These are phyloP conservation scores for Schwanniomyces vanrijiae DNA, from an alignment of 805 yeast species.

Conservation along the genomic window DNA sequence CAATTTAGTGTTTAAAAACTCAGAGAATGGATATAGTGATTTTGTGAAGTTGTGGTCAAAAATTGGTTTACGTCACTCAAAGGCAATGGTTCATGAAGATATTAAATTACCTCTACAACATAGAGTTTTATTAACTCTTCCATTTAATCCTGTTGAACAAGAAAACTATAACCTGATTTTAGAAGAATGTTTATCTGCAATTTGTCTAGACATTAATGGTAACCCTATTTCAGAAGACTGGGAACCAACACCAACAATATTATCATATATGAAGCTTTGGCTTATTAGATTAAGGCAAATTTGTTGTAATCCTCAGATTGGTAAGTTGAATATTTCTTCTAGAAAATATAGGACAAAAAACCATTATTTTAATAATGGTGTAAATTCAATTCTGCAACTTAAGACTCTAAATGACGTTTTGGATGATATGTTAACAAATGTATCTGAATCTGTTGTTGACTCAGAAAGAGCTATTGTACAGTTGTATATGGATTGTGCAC, in stretches of 20 bases:
- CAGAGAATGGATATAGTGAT: slow-evolving; percentile 18
- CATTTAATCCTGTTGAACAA: slow-evolving; percentile 81
- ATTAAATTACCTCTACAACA: slow-evolving; percentile 77
- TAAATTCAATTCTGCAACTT: slow-evolving; percentile 26
- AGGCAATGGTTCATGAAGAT: slow-evolving; percentile 76
- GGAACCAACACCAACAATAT: slow-evolving; percentile 44
- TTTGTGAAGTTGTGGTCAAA: slow-evolving; percentile 49
- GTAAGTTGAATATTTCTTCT: slow-evolving; percentile 25
- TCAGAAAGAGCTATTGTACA: slow-evolving; percentile 50
- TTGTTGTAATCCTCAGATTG: slow-evolving; percentile 76
- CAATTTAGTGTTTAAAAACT: slow-evolving; percentile 12
- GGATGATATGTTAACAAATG: slow-evolving; percentile 58
- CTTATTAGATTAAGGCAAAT: slow-evolving; percentile 67
- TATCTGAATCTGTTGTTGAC: slow-evolving; percentile 47
- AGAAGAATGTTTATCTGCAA: slow-evolving; percentile 56
- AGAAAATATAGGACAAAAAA: slow-evolving; percentile 21
- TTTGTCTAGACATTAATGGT: slow-evolving; percentile 54
- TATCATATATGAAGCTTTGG: slow-evolving; percentile 64
- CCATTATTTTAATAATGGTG: slow-evolving; percentile 9
- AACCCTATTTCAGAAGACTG: slow-evolving; percentile 49
- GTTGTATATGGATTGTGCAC: slow-evolving; percentile 61
- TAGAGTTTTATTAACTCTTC: slow-evolving; percentile 65
- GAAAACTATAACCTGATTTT: slow-evolving; percentile 72
- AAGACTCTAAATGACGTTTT: slow-evolving; percentile 65
- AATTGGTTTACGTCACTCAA: slow-evolving; percentile 77